Evolutionary conservation across 2,329 filamentous ascomycete genomes (phyloP), one percentile per base, ranked within the genome.

Genomic region (Ascochyta pisi): DNA sequence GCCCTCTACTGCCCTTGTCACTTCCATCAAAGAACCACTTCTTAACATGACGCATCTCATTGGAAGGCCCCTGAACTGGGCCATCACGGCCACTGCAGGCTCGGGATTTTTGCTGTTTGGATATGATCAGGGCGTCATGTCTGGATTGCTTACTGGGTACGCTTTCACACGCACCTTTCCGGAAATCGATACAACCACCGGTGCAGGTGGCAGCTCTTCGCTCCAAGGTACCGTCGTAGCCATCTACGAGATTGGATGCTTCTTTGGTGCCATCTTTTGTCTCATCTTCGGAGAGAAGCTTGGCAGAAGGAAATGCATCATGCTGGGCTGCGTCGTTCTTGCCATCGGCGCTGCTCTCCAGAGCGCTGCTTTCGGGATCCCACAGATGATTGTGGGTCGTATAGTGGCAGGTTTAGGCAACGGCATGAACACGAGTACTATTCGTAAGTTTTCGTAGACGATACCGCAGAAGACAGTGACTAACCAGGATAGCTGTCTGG

Each of bases 101-200:
- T 42, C 40, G 7, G 27, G 27, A 13, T 42, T 42, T 19, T 27
- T 31, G 40, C 40, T 27, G 10, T 80, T 83, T 57, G 82, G 82
- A 39, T 83, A 82, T 86, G 88, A 90, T 66, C 52, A 76, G 54
- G 88, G 88, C 66, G 87, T 90, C 15, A 90, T 89, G 81, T 88
- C 50, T 13, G 59, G 61, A 9, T 86, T 92, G 61, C 77, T 92
- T 52, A 89, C 88, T 6, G 82, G 91, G 68, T 76, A 82, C 23
- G 78, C 79, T 16, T 89, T 89, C 64, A 84, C 3, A 62, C 54
- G 6, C 46, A 58, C 19, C 71, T 76, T 47, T 66, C 71, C 50
- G 9, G 33, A 23, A n/a, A 52, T 46, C 3, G 41, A 45, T 19
- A 31, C 50, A 4, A 46, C 23, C 8, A 34, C n/a, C n/a, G 31